Base-by-base conservation (phyloP, 306 rosid species). In the Vicia sativa region DNA sequence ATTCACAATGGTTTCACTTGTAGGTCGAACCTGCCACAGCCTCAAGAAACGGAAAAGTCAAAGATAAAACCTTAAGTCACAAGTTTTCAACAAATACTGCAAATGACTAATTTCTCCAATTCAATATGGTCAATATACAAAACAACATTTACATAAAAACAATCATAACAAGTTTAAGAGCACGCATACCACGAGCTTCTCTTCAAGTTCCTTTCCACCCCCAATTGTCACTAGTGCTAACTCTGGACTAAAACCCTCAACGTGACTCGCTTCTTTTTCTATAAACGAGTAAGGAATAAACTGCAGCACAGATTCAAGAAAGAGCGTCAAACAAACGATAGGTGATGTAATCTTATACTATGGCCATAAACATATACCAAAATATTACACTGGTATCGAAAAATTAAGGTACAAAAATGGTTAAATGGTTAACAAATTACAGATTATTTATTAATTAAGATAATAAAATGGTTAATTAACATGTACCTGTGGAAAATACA, bases 121-220 rank as follows among this genome's bases (percentile, higher is more conserved):
- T 72, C 38, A 65, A 18, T 58, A 62, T 53, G 44, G 46, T 16
- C 21, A 56, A 57, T 9, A 45, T 69, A 19, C 12, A 37, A 37
- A 3, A 41, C 53, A 23, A 65, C 10, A 14, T 4, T 39, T 43
- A 12, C 54, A 49, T 3, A 3, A 58, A 65, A 71, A 54, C 11
- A 53, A 63, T 18, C 5, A 31, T 14, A 25, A 11, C 14, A 62
- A 34, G 13, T 54, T 25, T 38, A 70, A 68, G 65, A 68, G 62
- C 42, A 71, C 55, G 67, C 81, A 28, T 78, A 93, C 98, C 91
- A 86, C 99, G 69, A 93, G 97, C 52, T 90, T 93, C 79, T 93
- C 99, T 83, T 93, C 99, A 72, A 93, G 96, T 74, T 93, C 97
- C 80, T 93, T 88, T 78, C 98, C 98, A 68, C 98, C 97, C 41